phyloP scores from a whole-genome alignment of 176 grass and related monocot species.

The Tillandsia leiboldiana region DNA sequence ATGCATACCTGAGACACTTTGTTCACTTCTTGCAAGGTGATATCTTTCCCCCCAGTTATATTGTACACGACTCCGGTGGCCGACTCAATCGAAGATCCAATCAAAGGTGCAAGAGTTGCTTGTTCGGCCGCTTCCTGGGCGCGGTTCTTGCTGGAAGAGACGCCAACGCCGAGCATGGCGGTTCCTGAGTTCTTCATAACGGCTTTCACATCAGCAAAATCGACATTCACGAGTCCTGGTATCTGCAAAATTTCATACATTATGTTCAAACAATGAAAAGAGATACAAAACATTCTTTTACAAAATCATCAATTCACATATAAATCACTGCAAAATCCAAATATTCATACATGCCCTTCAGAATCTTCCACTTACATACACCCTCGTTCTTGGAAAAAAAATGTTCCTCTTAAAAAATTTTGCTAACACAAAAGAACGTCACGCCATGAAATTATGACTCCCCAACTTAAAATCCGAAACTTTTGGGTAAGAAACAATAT shows the following conservation, averaged over 20 bases:
- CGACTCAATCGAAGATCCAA: constrained; percentile 85
- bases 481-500: no score
- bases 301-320: no score
- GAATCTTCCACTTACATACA: no score
- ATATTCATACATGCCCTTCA: no score
- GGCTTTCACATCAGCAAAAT: constrained; percentile 97
- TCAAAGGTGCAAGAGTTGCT: constrained; percentile 86
- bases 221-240: constrained; percentile 92
- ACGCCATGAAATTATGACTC: no score
- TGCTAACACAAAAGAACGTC: no score
- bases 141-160: constrained; percentile 85
- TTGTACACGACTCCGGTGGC: constrained; percentile 93
- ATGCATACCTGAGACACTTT: constrained; percentile 75
- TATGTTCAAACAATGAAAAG: constrained; percentile 6
- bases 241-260: constrained; percentile 36
- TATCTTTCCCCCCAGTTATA: constrained; percentile 92
- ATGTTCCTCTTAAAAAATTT: no score
- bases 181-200: constrained; percentile 95
- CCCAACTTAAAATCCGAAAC: no score
- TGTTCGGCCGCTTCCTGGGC: constrained; percentile 97
- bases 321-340: no score
- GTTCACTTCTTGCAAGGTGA: constrained; percentile 96
- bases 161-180: constrained; percentile 85
- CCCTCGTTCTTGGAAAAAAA: no score
- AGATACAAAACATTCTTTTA: not conserved